Evolutionary conservation across 2,329 filamentous ascomycete species (phyloP), one percentile per base, ranked within the genome.

Genomic region (Penicillium occitanis): DNA sequence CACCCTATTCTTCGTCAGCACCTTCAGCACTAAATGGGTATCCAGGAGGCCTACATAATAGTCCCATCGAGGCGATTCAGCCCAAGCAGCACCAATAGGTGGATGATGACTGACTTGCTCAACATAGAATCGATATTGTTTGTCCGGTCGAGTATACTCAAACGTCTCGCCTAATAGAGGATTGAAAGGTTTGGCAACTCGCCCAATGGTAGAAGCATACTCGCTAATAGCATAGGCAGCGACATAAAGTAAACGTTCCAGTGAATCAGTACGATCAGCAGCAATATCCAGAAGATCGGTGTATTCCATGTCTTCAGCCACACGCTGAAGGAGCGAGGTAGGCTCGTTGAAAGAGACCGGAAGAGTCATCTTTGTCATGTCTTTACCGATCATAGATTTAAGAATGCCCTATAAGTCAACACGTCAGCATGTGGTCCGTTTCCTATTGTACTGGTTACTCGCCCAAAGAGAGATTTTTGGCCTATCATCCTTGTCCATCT

Each of bases 361-460:
- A 22, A 99, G 82, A 0, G 95, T 98, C 94, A 99, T 99, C 83
- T 96, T 98, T 44, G 95, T 98, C 95, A 99, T 98, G 75, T 99
- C 95, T 78, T 99, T 98, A 69, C 95, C 95, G 79, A 99, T 97
- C 95, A 99, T 98, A 25, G 94, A 98, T 82, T 98, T 99, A 69
- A 99, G 82, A 71, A 99, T 97, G 70, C 91, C 90, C 93, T 97
- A 70, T 46, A 57, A 44, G 13, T 13, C 13, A 60, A 42, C 37
- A 65, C 68, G 17, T 60, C 10, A 63, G 8, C 48, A 17, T 14
- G 44, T 14, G 48, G 51, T 65, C 30, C 19, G 46, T n/a, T 30
- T 25, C 33, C 11, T 30, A 30, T 30, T 37, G 25, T 33, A 42
- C 48, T 63, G 5, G 14, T 25, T 33, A 81, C 90, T 80, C 86